Evolutionary conservation across 768 basidiomycete species (phyloP).

Genomic region (Calocybe indica): DNA sequence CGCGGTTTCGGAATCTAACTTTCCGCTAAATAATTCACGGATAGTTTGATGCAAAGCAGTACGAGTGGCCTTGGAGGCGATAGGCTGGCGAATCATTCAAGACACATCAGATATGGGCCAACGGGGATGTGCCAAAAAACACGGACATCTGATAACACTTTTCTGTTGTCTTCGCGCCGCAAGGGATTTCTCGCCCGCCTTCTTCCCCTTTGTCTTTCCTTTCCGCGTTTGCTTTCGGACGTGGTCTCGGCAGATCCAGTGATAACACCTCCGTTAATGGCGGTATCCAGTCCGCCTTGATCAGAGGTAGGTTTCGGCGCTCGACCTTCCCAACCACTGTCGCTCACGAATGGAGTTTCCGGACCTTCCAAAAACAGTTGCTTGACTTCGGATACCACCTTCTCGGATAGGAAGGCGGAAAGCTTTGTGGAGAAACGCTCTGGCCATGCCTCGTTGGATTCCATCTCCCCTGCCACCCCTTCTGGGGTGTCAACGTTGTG

Average conservation of each 20-base stretch:
- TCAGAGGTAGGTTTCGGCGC: constrained; percentile 24
- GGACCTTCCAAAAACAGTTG: constrained; percentile 77
- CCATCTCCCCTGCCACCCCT: constrained; percentile 10
- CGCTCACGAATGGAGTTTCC: constrained; percentile 66
- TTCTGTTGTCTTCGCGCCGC: constrained; percentile 60
- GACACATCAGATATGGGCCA: constrained; percentile 3
- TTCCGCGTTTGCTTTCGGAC: background rate
- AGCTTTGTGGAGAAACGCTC: constrained; percentile 52
- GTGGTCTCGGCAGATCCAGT: background rate
- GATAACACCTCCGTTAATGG: constrained; percentile 10
- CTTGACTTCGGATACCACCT: constrained; percentile 57
- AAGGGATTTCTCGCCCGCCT: constrained; percentile 34
- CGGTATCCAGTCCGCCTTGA: constrained; percentile 8
- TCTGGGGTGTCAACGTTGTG: constrained; percentile 6
- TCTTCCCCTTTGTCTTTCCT: constrained; percentile 11
- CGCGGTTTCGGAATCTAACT: constrained; percentile 81
- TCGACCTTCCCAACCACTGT: constrained; percentile 68
- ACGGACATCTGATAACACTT: constrained; percentile 73
- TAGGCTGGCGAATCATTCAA: constrained; percentile 50
- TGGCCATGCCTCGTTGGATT: constrained; percentile 54
- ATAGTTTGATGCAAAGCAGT: constrained; percentile 79
- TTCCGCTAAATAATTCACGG: constrained; percentile 75
- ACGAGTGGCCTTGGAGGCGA: constrained; percentile 72
- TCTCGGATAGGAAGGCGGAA: constrained; percentile 56
- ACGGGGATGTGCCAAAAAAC: constrained; percentile 7